Conservation (phyloP, 306 rosid genomes). For the Acacia melanoxylon region DNA sequence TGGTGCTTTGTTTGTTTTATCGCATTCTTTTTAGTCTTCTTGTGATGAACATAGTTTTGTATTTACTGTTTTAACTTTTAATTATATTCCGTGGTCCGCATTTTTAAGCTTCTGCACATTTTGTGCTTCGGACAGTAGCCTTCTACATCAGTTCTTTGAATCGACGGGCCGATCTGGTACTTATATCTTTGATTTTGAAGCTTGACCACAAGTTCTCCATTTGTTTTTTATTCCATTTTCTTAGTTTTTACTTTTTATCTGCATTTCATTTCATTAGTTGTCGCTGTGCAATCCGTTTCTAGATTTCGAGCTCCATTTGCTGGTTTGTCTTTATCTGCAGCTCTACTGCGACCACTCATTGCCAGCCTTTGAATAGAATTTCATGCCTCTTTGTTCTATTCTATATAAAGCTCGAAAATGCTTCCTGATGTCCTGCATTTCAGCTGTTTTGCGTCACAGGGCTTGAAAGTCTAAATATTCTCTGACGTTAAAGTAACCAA, state of each 20-base stretch:
- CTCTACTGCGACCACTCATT: not conserved
- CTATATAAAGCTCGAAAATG: slow-evolving; percentile 20
- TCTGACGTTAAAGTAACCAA: slow-evolving; percentile 35
- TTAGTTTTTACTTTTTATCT: not conserved
- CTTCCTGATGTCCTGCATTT: slow-evolving; percentile 19
- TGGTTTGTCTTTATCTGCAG: not conserved
- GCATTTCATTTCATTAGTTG: not conserved
- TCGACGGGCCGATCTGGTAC: slow-evolving; percentile 50
- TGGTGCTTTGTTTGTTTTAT: slow-evolving; percentile 15
- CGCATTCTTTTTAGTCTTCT: slow-evolving; percentile 15
- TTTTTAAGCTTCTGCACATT: slow-evolving; percentile 32
- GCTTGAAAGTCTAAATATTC: slow-evolving; percentile 31
- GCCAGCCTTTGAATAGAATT: not conserved
- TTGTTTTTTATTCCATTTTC: not conserved
- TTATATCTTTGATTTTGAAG: not conserved
- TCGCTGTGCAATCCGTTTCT: not conserved
- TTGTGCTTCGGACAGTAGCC: slow-evolving; percentile 27
- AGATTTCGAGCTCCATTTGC: slow-evolving; percentile 10
- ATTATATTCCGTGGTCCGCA: slow-evolving; percentile 37
- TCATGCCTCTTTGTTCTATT: slow-evolving; percentile 16
- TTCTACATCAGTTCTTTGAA: slow-evolving; percentile 12
- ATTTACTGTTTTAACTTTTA: slow-evolving; percentile 15
- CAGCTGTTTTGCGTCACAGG: slow-evolving; percentile 32
- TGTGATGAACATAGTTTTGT: not conserved
- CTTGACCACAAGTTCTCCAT: slow-evolving; percentile 14